Evolutionary conservation across 2,329 filamentous ascomycete genomes (phyloP).

Genomic region (Paraconiothyrium sp.): DNA sequence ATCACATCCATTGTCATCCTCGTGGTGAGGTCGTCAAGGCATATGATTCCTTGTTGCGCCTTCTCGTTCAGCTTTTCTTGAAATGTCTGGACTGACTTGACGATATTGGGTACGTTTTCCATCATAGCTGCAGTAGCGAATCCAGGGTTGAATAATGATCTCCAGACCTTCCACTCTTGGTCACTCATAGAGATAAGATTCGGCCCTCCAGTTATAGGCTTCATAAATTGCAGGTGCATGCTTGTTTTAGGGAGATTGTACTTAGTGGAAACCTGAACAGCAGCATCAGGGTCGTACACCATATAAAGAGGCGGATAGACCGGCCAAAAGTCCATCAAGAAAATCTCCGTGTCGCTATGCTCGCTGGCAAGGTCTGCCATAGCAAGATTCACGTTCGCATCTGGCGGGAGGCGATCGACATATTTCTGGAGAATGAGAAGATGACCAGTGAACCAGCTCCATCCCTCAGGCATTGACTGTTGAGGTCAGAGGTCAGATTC

Average conservation of each 20-base stretch:
- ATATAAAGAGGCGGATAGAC: slow-evolving; percentile 16
- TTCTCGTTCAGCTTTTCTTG: slow-evolving; percentile 13
- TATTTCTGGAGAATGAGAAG: slow-evolving; percentile 14
- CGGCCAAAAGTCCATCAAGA: slow-evolving; percentile 24
- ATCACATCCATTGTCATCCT: slow-evolving; percentile 26
- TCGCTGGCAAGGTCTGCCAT: slow-evolving; percentile 10
- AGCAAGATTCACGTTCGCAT: slow-evolving; percentile 17
- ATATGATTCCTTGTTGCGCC: slow-evolving; percentile 12
- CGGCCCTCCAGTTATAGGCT: slow-evolving; percentile 20
- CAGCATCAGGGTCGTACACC: slow-evolving; percentile 17
- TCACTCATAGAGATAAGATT: slow-evolving; percentile 22
- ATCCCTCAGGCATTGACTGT: slow-evolving; percentile 19
- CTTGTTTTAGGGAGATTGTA: slow-evolving; percentile 19
- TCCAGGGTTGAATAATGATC: slow-evolving; percentile 24
- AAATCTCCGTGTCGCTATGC: slow-evolving; percentile 17
- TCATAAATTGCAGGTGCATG: slow-evolving; percentile 3
- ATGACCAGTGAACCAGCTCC: slow-evolving; percentile 23
- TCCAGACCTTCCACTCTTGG: slow-evolving; percentile 38
- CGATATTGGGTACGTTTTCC: slow-evolving; percentile 38
- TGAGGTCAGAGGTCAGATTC: not conserved
- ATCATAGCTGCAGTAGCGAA: slow-evolving; percentile 55
- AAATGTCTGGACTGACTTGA: slow-evolving; percentile 21
- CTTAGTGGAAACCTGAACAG: slow-evolving; percentile 15
- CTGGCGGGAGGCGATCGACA: slow-evolving; percentile 11
- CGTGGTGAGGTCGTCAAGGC: slow-evolving; percentile 21